Base-by-base conservation (phyloP, 345 rosid genomes). In the Bruguiera sexangula region DNA sequence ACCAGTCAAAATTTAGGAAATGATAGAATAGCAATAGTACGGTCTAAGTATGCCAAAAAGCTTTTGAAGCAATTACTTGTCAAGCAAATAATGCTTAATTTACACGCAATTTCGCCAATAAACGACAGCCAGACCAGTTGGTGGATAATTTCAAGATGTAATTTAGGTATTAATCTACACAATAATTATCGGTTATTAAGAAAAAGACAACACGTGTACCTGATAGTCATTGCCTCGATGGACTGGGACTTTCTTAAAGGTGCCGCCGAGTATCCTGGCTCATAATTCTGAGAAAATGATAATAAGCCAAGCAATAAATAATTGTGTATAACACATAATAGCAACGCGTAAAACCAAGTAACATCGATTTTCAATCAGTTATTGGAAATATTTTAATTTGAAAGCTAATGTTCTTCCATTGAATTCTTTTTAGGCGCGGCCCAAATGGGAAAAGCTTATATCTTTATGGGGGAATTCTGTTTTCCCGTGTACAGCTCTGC, bases 241-340 rank as follows among this genome's bases (percentile, higher is more conserved):
- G 79, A 52, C 75, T 81, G 84, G 27, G 84, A 66, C 81, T 83
- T 88, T 76, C 87, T 93, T 29, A 83, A 63, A 71, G 89, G 52
- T 70, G 86, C 89, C 7, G 88, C 89, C 7, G 88, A 84, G 66
- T 89, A 91, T 69, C 97, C 96, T 60, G 89, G 86, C 79, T 74
- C 82, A 72, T 88, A 94, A 48, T 80, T 87, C 96, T 94, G 86
- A 21, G 34, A 26, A 56, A 8, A 56, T 8, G 16, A 24, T 20
- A 55, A 21, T 55, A 55, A 13, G 60, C 11, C 22, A 55, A 22
- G 22, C 60, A 55, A 22, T 55, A 4, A 55, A 8, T 55, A 9
- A 55, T 55, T 22, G 60, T 0, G 27, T 22, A 13, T 2, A 55
- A 55, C 15, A 55, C 15, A 8, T 22, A 20, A n/a, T 11, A 39